Evolutionary conservation across 83 land plant species (phyloP).

Genomic region (Diphasiastrum complanatum): DNA sequence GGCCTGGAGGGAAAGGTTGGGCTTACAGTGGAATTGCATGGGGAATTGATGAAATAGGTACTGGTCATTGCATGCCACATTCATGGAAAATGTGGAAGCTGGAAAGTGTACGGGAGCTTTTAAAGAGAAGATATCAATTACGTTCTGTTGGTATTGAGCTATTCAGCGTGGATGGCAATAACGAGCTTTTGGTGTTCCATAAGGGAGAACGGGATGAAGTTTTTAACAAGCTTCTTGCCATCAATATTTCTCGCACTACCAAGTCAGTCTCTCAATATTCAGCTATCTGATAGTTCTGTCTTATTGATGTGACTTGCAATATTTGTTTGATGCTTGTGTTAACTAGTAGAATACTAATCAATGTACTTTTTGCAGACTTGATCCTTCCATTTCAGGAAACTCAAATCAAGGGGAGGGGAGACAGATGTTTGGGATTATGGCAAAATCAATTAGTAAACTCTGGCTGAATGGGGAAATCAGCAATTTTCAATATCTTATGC

Average conservation of each 20-base stretch:
- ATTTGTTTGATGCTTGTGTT: neutral
- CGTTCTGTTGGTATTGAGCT: conserved; percentile 98
- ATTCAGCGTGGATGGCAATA: conserved; percentile 99
- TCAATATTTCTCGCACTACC: conserved; percentile 96
- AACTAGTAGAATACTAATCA: neutral
- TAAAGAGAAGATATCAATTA: conserved; percentile 92
- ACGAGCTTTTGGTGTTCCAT: conserved; percentile 95
- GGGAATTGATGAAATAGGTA: conserved; percentile 87
- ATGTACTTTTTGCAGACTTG: conserved; percentile 80
- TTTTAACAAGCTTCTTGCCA: conserved; percentile 81
- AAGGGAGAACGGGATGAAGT: conserved; percentile 98
- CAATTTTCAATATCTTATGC: conserved; percentile 99
- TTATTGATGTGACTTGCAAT: no score
- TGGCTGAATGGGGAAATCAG: conserved; percentile 99
- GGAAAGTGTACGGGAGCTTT: conserved; percentile 87
- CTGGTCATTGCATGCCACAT: conserved; percentile 68
- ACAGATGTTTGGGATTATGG: conserved; percentile 87
- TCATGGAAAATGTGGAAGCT: conserved; percentile 98
- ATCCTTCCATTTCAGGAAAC: conserved; percentile 90
- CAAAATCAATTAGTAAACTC: conserved; percentile 92
- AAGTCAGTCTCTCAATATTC: no score
- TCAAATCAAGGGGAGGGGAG: conserved; percentile 94
- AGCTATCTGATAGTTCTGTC: no score
- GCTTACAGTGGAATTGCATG: conserved; percentile 96
- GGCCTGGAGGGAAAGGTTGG: conserved; percentile 92